Conservation (phyloP, 1,284 basidiomycete genomes). For the Porphyrellus sp. region DNA sequence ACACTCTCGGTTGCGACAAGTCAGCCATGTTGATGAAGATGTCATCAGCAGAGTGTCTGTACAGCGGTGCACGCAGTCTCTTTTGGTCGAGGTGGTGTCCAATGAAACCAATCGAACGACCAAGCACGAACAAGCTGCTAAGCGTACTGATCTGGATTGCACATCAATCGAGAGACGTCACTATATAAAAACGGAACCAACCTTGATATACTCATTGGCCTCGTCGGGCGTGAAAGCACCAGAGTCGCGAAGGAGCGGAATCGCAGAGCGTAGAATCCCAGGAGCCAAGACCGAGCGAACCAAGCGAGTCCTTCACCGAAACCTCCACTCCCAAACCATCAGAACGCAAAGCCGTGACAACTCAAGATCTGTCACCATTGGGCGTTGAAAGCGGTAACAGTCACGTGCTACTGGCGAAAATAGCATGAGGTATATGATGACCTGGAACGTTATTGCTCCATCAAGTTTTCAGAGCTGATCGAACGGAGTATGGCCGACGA, state of each 20-base stretch:
- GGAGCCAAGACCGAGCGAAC: slow-evolving; percentile 38
- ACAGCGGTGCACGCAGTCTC: slow-evolving; percentile 86
- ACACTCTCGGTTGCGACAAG: slow-evolving; percentile 70
- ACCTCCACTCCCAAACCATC: slow-evolving; percentile 25
- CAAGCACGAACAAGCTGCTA: slow-evolving; percentile 96
- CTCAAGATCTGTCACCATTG: too few relatives aligned
- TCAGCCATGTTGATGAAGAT: slow-evolving; percentile 87
- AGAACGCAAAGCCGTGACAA: slow-evolving; percentile 62
- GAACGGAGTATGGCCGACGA: too few relatives aligned
- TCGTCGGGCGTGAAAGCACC: slow-evolving; percentile 96
- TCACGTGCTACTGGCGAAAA: too few relatives aligned
- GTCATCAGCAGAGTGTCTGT: slow-evolving; percentile 87
- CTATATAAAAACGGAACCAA: slow-evolving; percentile 24
- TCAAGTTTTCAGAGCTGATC: too few relatives aligned
- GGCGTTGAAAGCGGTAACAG: too few relatives aligned
- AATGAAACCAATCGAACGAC: slow-evolving; percentile 96
- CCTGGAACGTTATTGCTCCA: too few relatives aligned
- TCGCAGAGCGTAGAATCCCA: slow-evolving; percentile 40
- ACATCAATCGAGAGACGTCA: slow-evolving; percentile 6
- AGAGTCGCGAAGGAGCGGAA: slow-evolving; percentile 74
- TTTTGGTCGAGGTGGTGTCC: slow-evolving; percentile 96
- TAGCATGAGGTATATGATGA: too few relatives aligned
- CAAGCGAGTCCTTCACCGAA: slow-evolving; percentile 22
- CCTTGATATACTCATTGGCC: slow-evolving; percentile 95
- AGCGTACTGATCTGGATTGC: slow-evolving; percentile 74